Evolutionary conservation across 140 eudicot species (phyloP).

Genomic region (Anethum foeniculum): DNA sequence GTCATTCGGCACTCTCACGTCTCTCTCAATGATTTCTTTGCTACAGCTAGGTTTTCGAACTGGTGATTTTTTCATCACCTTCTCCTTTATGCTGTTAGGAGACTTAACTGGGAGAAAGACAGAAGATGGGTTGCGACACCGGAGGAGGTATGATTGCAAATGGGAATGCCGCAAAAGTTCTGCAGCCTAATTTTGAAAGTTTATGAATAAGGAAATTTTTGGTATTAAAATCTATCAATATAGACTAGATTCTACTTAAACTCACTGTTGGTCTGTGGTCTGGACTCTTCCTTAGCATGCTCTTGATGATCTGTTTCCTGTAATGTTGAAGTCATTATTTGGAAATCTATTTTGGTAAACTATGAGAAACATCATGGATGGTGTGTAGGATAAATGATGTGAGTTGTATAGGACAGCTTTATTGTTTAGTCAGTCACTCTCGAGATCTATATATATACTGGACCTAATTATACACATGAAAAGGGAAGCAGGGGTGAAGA

Average conservation of each 20-base stretch:
- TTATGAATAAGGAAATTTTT: conserved; percentile 13
- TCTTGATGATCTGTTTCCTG: conserved; percentile 93
- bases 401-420: neutral
- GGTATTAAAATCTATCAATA: neutral
- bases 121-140: conserved; percentile 57
- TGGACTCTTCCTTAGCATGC: conserved; percentile 88
- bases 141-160: conserved; percentile 75
- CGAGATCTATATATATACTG: neutral
- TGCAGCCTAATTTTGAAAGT: conserved; percentile 57
- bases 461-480: neutral
- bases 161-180: conserved; percentile 82
- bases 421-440: neutral
- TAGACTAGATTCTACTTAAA: conserved; percentile 17
- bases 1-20: conserved; percentile 31
- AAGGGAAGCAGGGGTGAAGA: neutral
- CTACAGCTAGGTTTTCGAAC: conserved; percentile 32
- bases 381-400: neutral
- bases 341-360: neutral
- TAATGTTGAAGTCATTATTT: conserved; percentile 2
- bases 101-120: conserved; percentile 88
- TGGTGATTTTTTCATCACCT: conserved; percentile 32
- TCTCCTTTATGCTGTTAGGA: conserved; percentile 54
- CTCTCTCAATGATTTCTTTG: conserved; percentile 36
- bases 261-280: conserved; percentile 99
- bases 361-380: neutral